phyloP scores from a whole-genome alignment of 2,329 filamentous ascomycete species.

The Phialophora expanda region DNA sequence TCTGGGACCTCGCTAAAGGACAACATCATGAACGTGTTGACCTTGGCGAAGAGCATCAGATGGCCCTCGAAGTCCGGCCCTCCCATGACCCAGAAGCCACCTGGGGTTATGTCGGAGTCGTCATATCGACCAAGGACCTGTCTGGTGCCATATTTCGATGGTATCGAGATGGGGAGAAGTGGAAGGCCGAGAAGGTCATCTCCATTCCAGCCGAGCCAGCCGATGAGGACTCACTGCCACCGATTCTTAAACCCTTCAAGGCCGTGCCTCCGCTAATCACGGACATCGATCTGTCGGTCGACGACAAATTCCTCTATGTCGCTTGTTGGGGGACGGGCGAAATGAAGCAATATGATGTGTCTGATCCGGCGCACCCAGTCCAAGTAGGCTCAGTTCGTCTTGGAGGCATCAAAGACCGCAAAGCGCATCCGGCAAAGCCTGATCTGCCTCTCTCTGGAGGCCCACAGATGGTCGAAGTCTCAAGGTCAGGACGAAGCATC shows the following conservation, averaged over 20 bases:
- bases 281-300: conserved; percentile 20
- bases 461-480: conserved; percentile 19
- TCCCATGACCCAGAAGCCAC: conserved; percentile 22
- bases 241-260: conserved; percentile 13
- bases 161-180: conserved; percentile 40
- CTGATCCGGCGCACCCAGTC: conserved; percentile 19
- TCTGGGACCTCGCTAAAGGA: conserved; percentile 11
- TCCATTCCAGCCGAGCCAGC: conserved; percentile 55
- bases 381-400: conserved; percentile 13
- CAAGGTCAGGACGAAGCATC: conserved; percentile 10
- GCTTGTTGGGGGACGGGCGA: conserved; percentile 20
- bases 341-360: conserved; percentile 21
- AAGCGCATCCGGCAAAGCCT: conserved; percentile 14
- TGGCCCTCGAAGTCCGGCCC: conserved; percentile 15
- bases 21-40: conserved; percentile 15
- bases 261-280: conserved; percentile 18
- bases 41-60: conserved; percentile 19
- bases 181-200: conserved; percentile 60
- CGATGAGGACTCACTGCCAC: conserved; percentile 43
- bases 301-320: conserved; percentile 24
- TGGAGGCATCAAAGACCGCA: conserved; percentile 10
- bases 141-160: conserved; percentile 17
- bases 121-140: conserved; percentile 19
- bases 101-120: conserved; percentile 17
- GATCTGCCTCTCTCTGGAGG: conserved; percentile 10